These are phyloP conservation scores for Camptophora hylomeconis DNA, from an alignment of 2,329 filamentous ascomycete species.

Conservation along the genomic window DNA sequence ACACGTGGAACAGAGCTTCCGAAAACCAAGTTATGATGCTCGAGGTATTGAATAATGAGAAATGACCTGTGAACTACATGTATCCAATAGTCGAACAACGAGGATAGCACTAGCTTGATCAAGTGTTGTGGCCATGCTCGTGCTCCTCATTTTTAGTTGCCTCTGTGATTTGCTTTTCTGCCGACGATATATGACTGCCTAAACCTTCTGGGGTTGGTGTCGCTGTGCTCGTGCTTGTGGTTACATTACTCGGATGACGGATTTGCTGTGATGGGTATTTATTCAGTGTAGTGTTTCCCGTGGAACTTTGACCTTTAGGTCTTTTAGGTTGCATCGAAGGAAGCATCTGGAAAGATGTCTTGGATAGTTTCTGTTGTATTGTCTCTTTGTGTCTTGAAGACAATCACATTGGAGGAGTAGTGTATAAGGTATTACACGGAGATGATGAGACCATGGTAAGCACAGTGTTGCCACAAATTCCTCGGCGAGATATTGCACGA, in stretches of 20 bases:
- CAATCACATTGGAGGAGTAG: too few relatives aligned
- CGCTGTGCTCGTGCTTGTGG: not conserved
- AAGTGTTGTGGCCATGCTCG: not conserved
- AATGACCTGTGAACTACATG: too few relatives aligned
- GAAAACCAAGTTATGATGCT: constrained; percentile 45
- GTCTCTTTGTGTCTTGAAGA: too few relatives aligned
- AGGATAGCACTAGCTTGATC: too few relatives aligned
- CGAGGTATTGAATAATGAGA: not conserved
- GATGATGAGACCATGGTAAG: too few relatives aligned
- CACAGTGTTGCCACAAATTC: too few relatives aligned
- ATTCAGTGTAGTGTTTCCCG: not conserved
- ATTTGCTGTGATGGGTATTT: constrained; percentile 2
- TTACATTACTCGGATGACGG: not conserved
- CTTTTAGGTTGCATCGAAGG: constrained; percentile 2
- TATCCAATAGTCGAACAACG: too few relatives aligned
- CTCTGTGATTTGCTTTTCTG: too few relatives aligned
- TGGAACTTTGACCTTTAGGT: not conserved
- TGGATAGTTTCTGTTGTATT: too few relatives aligned
- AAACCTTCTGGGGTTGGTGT: not conserved
- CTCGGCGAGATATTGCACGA: too few relatives aligned
- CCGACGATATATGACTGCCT: not conserved
- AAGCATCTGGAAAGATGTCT: too few relatives aligned
- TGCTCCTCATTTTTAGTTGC: not conserved
- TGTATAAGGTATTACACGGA: too few relatives aligned
- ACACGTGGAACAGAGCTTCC: constrained; percentile 19